These are phyloP conservation scores for Chlorophyllum brunneum DNA, from an alignment of 768 basidiomycete species.

Conservation along the genomic window DNA sequence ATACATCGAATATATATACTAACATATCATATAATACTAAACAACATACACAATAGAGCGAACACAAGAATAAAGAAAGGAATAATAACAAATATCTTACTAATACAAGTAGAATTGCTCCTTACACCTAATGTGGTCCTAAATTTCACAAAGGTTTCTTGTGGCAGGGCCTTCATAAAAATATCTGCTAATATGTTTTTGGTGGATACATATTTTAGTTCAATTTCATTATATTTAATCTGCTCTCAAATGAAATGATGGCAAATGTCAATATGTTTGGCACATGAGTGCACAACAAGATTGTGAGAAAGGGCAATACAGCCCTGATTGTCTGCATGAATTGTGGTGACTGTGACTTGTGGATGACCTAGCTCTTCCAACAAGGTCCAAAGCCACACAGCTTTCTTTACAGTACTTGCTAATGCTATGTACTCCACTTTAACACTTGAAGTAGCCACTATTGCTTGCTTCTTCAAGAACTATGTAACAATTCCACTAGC, in stretches of 20 bases:
- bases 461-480: constrained; percentile 28
- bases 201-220: constrained; percentile 13
- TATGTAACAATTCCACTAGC: constrained; percentile 26
- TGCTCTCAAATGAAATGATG: constrained; percentile 29
- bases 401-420: constrained; percentile 24
- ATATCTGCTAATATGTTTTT: constrained; percentile 26
- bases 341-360: not conserved
- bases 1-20: no score
- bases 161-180: constrained; percentile 15
- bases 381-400: constrained; percentile 13
- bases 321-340: constrained; percentile 20
- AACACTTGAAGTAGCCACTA: constrained; percentile 30
- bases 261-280: constrained; percentile 35
- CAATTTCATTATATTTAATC: constrained; percentile 18
- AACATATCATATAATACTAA: no score
- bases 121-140: not conserved
- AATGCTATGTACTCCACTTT: constrained; percentile 33
- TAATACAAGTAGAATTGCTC: no score
- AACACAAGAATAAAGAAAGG: no score
- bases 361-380: not conserved
- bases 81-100: no score
- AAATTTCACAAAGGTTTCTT: not conserved
- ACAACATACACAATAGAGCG: no score
- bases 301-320: constrained; percentile 21
- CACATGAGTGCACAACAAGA: constrained; percentile 23